These are phyloP conservation scores for Diaporthe caulivora DNA, from an alignment of 2,329 filamentous ascomycete species.

Conservation along the genomic window DNA sequence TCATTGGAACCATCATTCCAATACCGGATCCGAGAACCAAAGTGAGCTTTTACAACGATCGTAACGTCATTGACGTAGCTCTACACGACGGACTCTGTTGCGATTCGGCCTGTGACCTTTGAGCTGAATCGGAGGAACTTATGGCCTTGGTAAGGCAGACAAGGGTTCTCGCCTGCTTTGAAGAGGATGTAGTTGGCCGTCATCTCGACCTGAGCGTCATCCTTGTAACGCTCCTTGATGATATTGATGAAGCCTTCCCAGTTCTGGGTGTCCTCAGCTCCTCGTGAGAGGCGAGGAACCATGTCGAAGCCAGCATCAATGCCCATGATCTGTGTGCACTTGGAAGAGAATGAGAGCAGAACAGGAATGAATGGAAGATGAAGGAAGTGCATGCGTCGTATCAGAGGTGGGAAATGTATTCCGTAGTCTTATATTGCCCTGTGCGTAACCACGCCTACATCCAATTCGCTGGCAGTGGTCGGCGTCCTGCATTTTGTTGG, in stretches of 20 bases:
- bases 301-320: slow-evolving; percentile 30
- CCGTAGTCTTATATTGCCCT: no score
- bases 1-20: background rate
- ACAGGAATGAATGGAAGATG: background rate
- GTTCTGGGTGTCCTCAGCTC: background rate
- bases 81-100: background rate
- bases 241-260: slow-evolving; percentile 1
- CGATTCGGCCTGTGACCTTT: background rate
- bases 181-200: slow-evolving; percentile 14
- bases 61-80: background rate
- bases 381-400: no score
- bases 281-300: slow-evolving; percentile 29
- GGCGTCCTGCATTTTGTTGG: no score
- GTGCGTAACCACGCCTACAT: no score
- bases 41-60: background rate
- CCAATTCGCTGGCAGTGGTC: no score
- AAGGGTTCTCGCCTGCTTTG: slow-evolving; percentile 27
- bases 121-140: slow-evolving; percentile 33
- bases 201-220: slow-evolving; percentile 20
- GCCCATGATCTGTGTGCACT: background rate
- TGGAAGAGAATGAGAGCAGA: background rate
- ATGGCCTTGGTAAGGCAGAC: slow-evolving; percentile 18
- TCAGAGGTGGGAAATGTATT: background rate
- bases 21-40: background rate
- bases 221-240: slow-evolving; percentile 8